Conservation (phyloP, 2,329 filamentous ascomycete genomes). For the Bimuria novae-zelandiae region DNA sequence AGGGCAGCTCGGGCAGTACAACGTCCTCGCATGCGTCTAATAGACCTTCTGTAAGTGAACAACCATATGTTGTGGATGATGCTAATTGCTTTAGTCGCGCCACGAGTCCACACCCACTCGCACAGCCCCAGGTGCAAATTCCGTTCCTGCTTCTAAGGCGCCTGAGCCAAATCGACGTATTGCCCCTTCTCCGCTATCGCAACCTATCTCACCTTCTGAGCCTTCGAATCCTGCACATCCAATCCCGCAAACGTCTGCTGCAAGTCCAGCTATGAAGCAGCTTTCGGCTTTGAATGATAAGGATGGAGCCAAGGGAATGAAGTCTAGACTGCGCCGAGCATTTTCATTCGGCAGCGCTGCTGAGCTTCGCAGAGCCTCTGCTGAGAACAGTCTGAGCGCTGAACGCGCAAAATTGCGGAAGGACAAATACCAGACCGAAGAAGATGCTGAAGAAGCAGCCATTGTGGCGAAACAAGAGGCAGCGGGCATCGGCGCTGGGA, state of each 20-base stretch:
- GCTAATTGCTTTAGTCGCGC: conserved; percentile 25
- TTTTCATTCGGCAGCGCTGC: conserved; percentile 97
- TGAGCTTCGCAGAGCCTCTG: conserved; percentile 78
- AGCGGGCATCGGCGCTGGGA: conserved; percentile 86
- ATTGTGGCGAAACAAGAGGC: conserved; percentile 94
- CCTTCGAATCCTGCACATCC: conserved; percentile 28
- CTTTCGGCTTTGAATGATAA: conserved; percentile 86
- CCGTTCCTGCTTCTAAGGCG: conserved; percentile 28
- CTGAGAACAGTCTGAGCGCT: conserved; percentile 59
- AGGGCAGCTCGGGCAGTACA: conserved; percentile 46
- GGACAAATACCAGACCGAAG: conserved; percentile 59
- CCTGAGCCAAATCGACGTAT: conserved; percentile 50
- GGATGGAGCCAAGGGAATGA: conserved; percentile 76
- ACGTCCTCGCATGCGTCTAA: conserved; percentile 38
- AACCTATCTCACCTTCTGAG: conserved; percentile 46
- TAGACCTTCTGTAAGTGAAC: conserved; percentile 39
- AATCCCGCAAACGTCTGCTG: conserved; percentile 16
- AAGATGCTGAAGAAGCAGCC: conserved; percentile 86
- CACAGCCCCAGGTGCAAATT: conserved; percentile 15
- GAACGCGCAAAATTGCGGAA: conserved; percentile 62
- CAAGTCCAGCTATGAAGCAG: conserved; percentile 79
- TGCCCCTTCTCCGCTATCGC: conserved; percentile 54
- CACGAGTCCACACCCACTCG: conserved; percentile 27
- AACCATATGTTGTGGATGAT: not conserved
- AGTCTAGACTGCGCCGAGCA: conserved; percentile 83